A percentile compares a stretch with the other conserved stretches of the same genome.
Conservation (phyloP, 352 stramenopile species). For the Achlya hypogyna region DNA sequence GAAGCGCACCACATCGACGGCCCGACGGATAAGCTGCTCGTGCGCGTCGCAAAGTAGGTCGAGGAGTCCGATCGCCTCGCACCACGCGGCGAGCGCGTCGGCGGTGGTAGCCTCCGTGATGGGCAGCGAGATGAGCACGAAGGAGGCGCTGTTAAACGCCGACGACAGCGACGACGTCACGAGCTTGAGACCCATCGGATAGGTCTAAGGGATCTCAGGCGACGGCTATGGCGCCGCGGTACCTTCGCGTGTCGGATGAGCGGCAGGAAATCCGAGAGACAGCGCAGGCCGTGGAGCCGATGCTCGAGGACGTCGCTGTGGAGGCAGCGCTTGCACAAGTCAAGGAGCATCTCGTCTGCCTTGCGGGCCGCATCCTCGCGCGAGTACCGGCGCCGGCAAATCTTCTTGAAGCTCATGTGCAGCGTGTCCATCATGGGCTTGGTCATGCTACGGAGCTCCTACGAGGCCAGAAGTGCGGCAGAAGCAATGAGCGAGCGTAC, state of each 20-base stretch:
- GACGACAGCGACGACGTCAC: slow-evolving; percentile 11
- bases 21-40: slow-evolving; percentile 19
- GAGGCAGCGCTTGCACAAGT: slow-evolving; percentile 3
- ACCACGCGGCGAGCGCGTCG: neutral
- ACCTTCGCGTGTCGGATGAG: slow-evolving; percentile 16
- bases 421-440: slow-evolving; percentile 19
- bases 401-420: slow-evolving; percentile 6
- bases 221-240: neutral
- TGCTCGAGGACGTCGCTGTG: slow-evolving; percentile 11
- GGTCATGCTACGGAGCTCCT: slow-evolving; percentile 14
- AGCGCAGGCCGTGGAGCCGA: slow-evolving; percentile 12
- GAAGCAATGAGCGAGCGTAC: neutral
- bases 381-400: neutral
- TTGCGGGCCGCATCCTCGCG: slow-evolving; percentile 5
- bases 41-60: slow-evolving; percentile 10
- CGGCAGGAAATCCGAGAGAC: slow-evolving; percentile 16
- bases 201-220: neutral
- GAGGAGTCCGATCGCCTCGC: neutral
- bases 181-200: slow-evolving; percentile 13
- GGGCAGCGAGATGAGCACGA: neutral
- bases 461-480: neutral
- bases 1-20: slow-evolving; percentile 14
- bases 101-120: slow-evolving; percentile 11
- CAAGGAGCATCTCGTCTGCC: slow-evolving; percentile 5
- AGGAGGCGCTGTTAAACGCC: neutral